Evolutionary conservation across 495 filamentous ascomycete genomes (phyloP).

Genomic region (Penicillium chermesinum): DNA sequence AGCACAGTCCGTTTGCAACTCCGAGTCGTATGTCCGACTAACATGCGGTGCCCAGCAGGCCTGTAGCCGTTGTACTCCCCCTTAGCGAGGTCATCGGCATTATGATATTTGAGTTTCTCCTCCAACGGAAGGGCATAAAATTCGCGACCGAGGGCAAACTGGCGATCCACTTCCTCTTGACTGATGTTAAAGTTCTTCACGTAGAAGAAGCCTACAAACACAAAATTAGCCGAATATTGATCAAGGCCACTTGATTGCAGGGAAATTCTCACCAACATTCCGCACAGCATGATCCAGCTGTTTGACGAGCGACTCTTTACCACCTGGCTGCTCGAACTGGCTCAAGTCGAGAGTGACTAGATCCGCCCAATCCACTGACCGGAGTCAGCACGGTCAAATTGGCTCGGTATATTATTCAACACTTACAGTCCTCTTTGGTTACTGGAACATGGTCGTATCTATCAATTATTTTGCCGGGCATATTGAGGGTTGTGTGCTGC

Average conservation of each 20-base stretch:
- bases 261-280: constrained; percentile 38
- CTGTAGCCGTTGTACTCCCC: constrained; percentile 43
- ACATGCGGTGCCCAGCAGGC: constrained; percentile 43
- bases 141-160: constrained; percentile 51
- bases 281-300: constrained; percentile 55
- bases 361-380: constrained; percentile 49
- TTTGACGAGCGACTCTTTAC: constrained; percentile 49
- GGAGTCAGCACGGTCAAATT: constrained; percentile 3
- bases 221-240: not conserved
- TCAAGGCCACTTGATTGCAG: not conserved
- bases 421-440: constrained; percentile 42
- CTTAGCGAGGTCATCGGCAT: constrained; percentile 20
- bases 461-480: constrained; percentile 41
- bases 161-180: constrained; percentile 51
- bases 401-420: too few relatives aligned
- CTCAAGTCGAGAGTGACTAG: constrained; percentile 52
- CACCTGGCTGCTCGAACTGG: constrained; percentile 45
- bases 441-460: constrained; percentile 45
- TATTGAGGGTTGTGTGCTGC: constrained; percentile 11
- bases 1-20: too few relatives aligned
- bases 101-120: constrained; percentile 50
- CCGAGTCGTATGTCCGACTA: too few relatives aligned
- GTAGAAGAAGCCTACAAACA: constrained; percentile 45
- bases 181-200: constrained; percentile 50
- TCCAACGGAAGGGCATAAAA: constrained; percentile 52